phyloP scores from a whole-genome alignment of 192 early-diverging fungal genomes.

The Physocladia obscura region DNA sequence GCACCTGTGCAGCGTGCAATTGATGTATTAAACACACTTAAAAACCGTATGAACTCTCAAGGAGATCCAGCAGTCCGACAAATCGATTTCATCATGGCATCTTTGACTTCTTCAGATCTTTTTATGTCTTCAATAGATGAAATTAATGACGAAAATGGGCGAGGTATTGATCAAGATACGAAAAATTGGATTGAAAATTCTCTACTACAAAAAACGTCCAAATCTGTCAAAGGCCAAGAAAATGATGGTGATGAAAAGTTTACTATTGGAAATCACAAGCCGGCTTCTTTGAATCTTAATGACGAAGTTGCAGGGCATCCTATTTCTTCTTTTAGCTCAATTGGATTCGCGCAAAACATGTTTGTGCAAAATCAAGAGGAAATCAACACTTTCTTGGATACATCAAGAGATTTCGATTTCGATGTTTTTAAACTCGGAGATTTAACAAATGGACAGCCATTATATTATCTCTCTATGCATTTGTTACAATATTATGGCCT shows the following conservation, averaged over 20 bases:
- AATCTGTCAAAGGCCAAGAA: conserved; percentile 23
- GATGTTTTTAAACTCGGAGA: conserved; percentile 52
- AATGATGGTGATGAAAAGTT: conserved; percentile 21
- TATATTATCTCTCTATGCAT: conserved; percentile 50
- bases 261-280: conserved; percentile 11
- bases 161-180: conserved; percentile 52
- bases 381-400: conserved; percentile 39
- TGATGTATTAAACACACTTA: conserved; percentile 46
- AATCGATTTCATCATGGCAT: conserved; percentile 50
- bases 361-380: conserved; percentile 35
- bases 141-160: conserved; percentile 53
- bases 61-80: conserved; percentile 41
- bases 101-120: conserved; percentile 48
- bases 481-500: conserved; percentile 49
- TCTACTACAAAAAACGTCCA: conserved; percentile 39
- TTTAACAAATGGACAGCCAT: conserved; percentile 48
- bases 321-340: neutral
- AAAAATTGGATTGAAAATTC: conserved; percentile 57
- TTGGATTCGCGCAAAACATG: neutral
- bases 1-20: conserved; percentile 54
- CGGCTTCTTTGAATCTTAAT: neutral
- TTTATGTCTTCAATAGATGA: conserved; percentile 55
- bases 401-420: conserved; percentile 43
- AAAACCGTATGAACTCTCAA: conserved; percentile 31
- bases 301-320: neutral